Evolutionary conservation across 1,284 basidiomycete genomes (phyloP).

Genomic region (Puccinia triticina): DNA sequence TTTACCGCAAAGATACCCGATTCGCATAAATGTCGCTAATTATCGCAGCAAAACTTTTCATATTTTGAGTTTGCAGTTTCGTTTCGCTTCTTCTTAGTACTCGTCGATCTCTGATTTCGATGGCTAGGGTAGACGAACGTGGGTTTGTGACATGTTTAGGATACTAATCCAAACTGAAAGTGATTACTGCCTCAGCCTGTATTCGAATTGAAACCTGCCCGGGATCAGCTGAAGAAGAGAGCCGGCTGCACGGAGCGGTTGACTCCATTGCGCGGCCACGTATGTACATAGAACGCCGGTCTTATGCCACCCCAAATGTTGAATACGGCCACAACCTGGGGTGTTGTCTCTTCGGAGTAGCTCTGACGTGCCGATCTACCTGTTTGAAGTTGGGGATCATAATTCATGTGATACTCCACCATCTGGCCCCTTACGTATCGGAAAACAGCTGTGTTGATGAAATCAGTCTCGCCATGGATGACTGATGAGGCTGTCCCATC

Average conservation of each 20-base stretch:
- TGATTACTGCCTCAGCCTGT: background rate
- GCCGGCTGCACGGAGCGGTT: background rate
- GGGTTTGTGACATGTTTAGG: background rate
- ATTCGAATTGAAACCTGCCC: constrained; percentile 2
- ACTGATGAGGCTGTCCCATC: background rate
- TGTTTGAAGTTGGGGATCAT: constrained; percentile 22
- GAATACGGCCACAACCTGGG: constrained; percentile 9
- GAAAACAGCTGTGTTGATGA: constrained; percentile 7
- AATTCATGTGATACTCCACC: constrained; percentile 3
- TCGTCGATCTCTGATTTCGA: constrained; percentile 2
- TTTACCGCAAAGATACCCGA: background rate
- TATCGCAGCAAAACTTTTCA: background rate
- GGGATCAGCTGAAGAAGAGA: constrained; percentile 16
- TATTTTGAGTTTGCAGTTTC: background rate
- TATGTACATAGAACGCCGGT: background rate
- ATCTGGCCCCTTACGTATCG: background rate
- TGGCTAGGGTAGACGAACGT: background rate
- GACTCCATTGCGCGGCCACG: background rate
- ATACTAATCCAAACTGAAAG: background rate
- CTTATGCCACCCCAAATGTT: constrained; percentile 6
- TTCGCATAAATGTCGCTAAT: background rate
- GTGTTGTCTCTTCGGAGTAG: constrained; percentile 14
- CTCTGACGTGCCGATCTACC: constrained; percentile 6
- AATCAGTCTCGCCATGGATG: constrained; percentile 22
- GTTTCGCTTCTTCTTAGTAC: background rate